phyloP scores from a whole-genome alignment of 1,284 basidiomycete genomes.

The Ustilago tritici region DNA sequence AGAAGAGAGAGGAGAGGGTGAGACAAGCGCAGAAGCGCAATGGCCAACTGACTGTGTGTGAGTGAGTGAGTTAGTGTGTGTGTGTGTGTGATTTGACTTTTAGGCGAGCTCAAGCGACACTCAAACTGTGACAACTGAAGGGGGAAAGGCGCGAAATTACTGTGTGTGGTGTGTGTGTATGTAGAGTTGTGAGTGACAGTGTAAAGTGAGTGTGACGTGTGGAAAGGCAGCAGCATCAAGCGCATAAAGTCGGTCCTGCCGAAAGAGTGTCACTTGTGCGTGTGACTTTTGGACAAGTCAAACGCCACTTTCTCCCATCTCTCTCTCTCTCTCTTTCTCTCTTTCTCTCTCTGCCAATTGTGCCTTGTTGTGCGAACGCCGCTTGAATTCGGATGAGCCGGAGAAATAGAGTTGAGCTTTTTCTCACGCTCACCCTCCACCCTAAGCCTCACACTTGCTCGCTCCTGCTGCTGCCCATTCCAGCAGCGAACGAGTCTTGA shows the following conservation, averaged over 20 bases:
- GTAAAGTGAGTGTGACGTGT: not conserved
- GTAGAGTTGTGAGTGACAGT: not conserved
- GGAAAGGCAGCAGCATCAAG: not conserved
- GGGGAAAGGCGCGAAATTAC: not conserved
- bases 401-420: constrained; percentile 13
- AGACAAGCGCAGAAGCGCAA: not conserved
- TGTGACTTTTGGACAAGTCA: not conserved
- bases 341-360: too few relatives aligned
- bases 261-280: constrained; percentile 1
- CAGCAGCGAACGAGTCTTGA: not conserved
- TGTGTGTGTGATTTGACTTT: not conserved
- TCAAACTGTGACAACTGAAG: constrained; percentile 7
- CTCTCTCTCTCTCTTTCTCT: too few relatives aligned
- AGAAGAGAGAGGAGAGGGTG: constrained; percentile 1
- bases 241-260: not conserved
- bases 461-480: not conserved
- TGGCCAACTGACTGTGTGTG: not conserved
- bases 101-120: not conserved
- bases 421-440: not conserved
- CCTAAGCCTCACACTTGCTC: not conserved
- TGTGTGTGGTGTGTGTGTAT: not conserved
- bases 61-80: not conserved
- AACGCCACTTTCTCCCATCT: too few relatives aligned
- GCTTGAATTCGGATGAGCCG: constrained; percentile 5
- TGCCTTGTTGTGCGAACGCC: not conserved